Conservation (phyloP, 2,329 filamentous ascomycete species). For the Paraconiothyrium sp. region DNA sequence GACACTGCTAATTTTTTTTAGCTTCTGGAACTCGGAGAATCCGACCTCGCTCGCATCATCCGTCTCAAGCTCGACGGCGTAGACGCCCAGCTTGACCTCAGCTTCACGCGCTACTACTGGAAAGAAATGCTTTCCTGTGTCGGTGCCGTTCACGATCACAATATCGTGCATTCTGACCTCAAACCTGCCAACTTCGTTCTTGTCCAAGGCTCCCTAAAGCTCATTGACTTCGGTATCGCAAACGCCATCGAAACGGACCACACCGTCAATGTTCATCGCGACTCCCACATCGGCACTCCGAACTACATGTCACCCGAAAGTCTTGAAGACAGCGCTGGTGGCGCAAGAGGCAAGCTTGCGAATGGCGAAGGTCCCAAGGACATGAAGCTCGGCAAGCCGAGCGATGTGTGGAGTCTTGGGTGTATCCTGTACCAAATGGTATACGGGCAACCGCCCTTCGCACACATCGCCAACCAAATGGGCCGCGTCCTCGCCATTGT, state of each 20-base stretch:
- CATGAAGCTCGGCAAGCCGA: constrained; percentile 95
- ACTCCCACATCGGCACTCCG: constrained; percentile 92
- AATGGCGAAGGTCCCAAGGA: constrained; percentile 67
- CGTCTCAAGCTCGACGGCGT: constrained; percentile 67
- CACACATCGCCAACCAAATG: constrained; percentile 87
- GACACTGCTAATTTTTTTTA: constrained; percentile 44
- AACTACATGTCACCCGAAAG: constrained; percentile 99
- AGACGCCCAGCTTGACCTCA: constrained; percentile 80
- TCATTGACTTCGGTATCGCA: constrained; percentile 98
- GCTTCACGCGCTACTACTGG: constrained; percentile 98
- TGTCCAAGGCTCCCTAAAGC: constrained; percentile 87
- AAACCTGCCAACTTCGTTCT: constrained; percentile 98
- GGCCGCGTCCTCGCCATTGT: constrained; percentile 87
- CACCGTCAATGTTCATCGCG: constrained; percentile 96
- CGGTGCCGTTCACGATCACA: constrained; percentile 83
- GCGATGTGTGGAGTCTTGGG: constrained; percentile 94
- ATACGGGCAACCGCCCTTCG: constrained; percentile 95
- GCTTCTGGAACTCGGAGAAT: constrained; percentile 97
- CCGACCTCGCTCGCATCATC: constrained; percentile 88
- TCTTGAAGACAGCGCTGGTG: constrained; percentile 83
- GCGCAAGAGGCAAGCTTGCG: constrained; percentile 53
- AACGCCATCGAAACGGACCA: constrained; percentile 96
- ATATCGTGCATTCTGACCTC: constrained; percentile 95
- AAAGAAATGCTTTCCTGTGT: constrained; percentile 99
- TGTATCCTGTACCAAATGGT: constrained; percentile 99